Evolutionary conservation across 176 grass and related monocot species (phyloP).

Genomic region (Metroxylon sagu): DNA sequence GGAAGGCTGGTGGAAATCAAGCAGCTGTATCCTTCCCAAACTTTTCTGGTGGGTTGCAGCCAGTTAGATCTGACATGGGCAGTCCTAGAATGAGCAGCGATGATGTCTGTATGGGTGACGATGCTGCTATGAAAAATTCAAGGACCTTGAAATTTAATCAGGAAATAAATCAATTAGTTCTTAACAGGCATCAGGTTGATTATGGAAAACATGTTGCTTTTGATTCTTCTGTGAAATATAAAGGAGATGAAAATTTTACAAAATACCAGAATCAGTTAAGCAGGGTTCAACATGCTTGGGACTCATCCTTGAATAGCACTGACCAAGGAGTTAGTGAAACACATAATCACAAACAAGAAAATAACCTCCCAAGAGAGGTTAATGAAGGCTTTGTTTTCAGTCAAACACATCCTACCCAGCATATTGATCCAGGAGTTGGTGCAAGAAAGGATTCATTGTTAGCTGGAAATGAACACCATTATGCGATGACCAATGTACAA

Average conservation of each 20-base stretch:
- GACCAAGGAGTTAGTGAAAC: constrained; percentile 42
- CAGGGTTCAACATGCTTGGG: constrained; percentile 39
- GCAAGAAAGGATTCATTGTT: constrained; percentile 32
- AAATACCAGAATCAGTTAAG: constrained; percentile 7
- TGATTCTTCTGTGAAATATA: not conserved
- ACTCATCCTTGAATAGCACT: constrained; percentile 42
- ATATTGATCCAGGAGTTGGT: constrained; percentile 28
- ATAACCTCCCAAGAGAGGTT: constrained; percentile 7
- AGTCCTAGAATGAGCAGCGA: constrained; percentile 26
- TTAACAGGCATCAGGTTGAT: constrained; percentile 2
- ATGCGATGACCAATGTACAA: constrained; percentile 10
- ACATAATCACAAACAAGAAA: constrained; percentile 39
- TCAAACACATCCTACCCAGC: constrained; percentile 31
- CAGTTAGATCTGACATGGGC: constrained; percentile 40
- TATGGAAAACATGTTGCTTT: constrained; percentile 1
- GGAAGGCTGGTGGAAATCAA: constrained; percentile 38
- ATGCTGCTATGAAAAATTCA: constrained; percentile 29
- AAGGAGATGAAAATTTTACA: constrained; percentile 1
- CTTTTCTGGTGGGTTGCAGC: constrained; percentile 23
- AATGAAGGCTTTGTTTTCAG: constrained; percentile 30
- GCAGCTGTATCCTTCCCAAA: constrained; percentile 29
- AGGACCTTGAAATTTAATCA: constrained; percentile 30
- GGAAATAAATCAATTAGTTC: constrained; percentile 18
- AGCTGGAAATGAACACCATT: constrained; percentile 29
- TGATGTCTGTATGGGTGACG: constrained; percentile 29